Evolutionary conservation across 768 basidiomycete species (phyloP), one percentile per base, ranked within the genome.

Genomic region (Pleurotus tuoliensis): DNA sequence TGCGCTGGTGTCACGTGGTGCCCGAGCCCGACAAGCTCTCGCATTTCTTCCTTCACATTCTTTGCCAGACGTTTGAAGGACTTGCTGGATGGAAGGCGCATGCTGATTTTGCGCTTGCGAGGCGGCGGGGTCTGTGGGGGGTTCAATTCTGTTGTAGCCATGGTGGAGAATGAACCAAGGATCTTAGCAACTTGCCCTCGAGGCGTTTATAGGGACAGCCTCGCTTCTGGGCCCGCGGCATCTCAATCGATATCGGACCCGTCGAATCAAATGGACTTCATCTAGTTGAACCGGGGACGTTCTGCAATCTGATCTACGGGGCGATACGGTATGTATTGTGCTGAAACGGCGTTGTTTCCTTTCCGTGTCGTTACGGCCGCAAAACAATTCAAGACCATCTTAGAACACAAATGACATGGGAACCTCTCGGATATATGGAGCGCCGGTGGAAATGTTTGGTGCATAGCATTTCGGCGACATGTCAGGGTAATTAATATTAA

Each of bases 61-160:
- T 59, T 65, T 6, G 63, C 64, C 37, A 70, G 54, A 55, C 62
- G 63, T 38, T 57, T 63, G 40, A 66, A 64, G 18, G 65, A 60
- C 41, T 62, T 55, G 44, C 62, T 68, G 11, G 64, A 54, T 11
- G 66, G 61, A 37, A 61, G 57, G 25, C 58, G 51, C 58, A 59
- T 56, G 20, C 38, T 39, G 11, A 58, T 43, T 30, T 59, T 61
- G 4, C 53, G 48, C 13, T 16, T 59, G 41, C 20, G 53, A 16
- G 58, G 40, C 6, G 54, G 24, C 48, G 27, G 48, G 27, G n/a
- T 50, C 27, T 27, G 48, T 5, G 47, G 47, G 48, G 48, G 48
- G 48, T 50, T 50, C 48, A 34, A 11, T 34, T 34, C 30, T 34
- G 30, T 34, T 11, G 30, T 34, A 34, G 30, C 30, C 30, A 34